Conservation (phyloP, 768 basidiomycete genomes). For the Ramaria sp. region DNA sequence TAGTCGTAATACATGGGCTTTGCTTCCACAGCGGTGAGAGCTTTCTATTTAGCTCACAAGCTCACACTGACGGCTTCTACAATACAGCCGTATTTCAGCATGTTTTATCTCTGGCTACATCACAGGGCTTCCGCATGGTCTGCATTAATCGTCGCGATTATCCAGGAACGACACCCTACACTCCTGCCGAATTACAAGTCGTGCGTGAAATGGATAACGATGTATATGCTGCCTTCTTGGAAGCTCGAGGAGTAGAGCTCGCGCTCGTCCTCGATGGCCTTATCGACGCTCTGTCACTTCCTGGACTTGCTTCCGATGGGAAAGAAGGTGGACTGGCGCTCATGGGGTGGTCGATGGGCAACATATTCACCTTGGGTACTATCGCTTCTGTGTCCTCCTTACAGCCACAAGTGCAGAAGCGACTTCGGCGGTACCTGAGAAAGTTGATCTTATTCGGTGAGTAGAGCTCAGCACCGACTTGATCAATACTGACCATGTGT, state of each 20-base stretch:
- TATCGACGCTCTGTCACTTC: conserved; percentile 16
- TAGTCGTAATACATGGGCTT: background rate
- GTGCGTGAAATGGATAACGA: conserved; percentile 11
- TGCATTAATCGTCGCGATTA: conserved; percentile 25
- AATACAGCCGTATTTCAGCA: background rate
- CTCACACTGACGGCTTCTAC: too few species aligned
- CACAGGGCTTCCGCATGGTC: conserved; percentile 17
- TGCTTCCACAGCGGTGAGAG: background rate
- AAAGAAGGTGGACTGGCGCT: conserved; percentile 25
- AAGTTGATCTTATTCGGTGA: background rate
- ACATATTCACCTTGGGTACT: conserved; percentile 17
- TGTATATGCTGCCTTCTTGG: too few species aligned
- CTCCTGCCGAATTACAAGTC: conserved; percentile 23
- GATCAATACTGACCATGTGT: background rate
- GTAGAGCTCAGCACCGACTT: background rate
- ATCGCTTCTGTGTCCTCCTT: background rate
- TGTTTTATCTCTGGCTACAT: background rate
- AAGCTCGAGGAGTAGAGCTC: conserved; percentile 12
- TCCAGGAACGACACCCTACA: conserved; percentile 23
- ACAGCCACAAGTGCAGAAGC: background rate
- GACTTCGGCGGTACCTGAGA: background rate
- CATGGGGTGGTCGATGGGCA: conserved; percentile 30
- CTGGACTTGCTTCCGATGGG: conserved; percentile 18
- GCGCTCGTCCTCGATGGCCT: too few species aligned
- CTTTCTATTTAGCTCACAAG: background rate